phyloP scores from a whole-genome alignment of 371 early-diverging fungal genomes.

The Coemansia sp. region DNA sequence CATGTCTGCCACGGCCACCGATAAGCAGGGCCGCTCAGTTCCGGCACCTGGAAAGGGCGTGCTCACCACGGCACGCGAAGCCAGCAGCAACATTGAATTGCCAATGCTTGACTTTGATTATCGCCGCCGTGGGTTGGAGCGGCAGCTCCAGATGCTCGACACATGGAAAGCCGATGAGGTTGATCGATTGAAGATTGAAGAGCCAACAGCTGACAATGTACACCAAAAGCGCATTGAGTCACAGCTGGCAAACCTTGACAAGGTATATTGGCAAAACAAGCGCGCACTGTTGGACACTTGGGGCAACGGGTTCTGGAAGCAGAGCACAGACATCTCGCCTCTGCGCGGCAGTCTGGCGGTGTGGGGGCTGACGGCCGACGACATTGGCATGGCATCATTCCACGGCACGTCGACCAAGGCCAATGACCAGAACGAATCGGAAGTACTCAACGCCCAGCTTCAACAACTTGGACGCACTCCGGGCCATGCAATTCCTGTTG shows the following conservation, averaged over 20 bases:
- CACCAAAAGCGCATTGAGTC: no score
- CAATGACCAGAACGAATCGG: constrained; percentile 96
- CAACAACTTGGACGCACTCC: constrained; percentile 84
- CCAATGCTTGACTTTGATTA: constrained; percentile 85
- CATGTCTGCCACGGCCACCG: constrained; percentile 88
- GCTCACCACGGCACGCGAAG: constrained; percentile 63
- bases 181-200: not conserved
- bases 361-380: constrained; percentile 87
- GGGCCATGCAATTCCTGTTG: constrained; percentile 81
- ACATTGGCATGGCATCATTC: constrained; percentile 93
- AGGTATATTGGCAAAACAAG: constrained; percentile 76
- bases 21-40: constrained; percentile 94
- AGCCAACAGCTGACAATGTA: not conserved
- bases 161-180: constrained; percentile 74
- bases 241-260: constrained; percentile 58
- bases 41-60: constrained; percentile 95
- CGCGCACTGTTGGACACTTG: constrained; percentile 76
- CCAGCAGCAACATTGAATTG: constrained; percentile 48
- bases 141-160: constrained; percentile 78
- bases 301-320: constrained; percentile 84
- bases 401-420: constrained; percentile 96
- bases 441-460: constrained; percentile 85
- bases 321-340: constrained; percentile 78
- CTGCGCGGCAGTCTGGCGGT: constrained; percentile 88
- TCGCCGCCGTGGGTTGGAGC: constrained; percentile 77